These are phyloP conservation scores for Cryptococcus hybrid DNA, from an alignment of 1,284 basidiomycete genomes.

Conservation along the genomic window DNA sequence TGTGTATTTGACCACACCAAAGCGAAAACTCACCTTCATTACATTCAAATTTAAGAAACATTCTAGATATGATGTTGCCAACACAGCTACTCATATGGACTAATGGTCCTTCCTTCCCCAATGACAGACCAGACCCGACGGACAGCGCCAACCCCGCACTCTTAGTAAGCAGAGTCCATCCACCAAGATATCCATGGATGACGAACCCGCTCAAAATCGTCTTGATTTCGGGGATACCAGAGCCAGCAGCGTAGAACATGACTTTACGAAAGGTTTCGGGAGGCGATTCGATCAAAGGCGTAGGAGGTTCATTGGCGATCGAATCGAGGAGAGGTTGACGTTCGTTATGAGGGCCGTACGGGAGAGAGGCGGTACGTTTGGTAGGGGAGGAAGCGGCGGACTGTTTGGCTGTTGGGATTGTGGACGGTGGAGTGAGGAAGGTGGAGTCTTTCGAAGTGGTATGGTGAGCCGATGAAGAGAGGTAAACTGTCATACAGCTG, in stretches of 20 bases:
- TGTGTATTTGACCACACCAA: neutral
- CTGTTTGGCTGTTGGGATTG: slow-evolving; percentile 36
- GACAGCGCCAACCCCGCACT: slow-evolving; percentile 83
- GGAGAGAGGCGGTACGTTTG: slow-evolving; percentile 11
- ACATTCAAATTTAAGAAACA: slow-evolving; percentile 82
- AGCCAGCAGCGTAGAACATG: slow-evolving; percentile 89
- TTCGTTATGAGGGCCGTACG: slow-evolving; percentile 15
- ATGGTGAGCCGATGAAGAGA: slow-evolving; percentile 85
- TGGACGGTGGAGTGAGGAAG: slow-evolving; percentile 60
- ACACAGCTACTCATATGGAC: slow-evolving; percentile 95
- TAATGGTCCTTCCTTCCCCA: slow-evolving; percentile 94
- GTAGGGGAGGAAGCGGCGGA: slow-evolving; percentile 2
- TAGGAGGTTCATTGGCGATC: slow-evolving; percentile 12
- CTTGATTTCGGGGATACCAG: slow-evolving; percentile 96
- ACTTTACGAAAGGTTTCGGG: slow-evolving; percentile 58
- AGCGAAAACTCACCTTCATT: slow-evolving; percentile 68
- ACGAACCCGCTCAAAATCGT: slow-evolving; percentile 93
- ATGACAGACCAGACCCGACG: slow-evolving; percentile 83
- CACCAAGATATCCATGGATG: slow-evolving; percentile 94
- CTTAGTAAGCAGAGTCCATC: slow-evolving; percentile 87
- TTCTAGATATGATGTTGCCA: slow-evolving; percentile 89
- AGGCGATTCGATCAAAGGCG: slow-evolving; percentile 12
- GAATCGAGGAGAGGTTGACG: slow-evolving; percentile 17
- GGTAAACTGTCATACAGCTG: slow-evolving; percentile 74
- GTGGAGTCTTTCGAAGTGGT: slow-evolving; percentile 82